Conservation (phyloP, 1,139 yeast species). For the Taiozyma sp. region DNA sequence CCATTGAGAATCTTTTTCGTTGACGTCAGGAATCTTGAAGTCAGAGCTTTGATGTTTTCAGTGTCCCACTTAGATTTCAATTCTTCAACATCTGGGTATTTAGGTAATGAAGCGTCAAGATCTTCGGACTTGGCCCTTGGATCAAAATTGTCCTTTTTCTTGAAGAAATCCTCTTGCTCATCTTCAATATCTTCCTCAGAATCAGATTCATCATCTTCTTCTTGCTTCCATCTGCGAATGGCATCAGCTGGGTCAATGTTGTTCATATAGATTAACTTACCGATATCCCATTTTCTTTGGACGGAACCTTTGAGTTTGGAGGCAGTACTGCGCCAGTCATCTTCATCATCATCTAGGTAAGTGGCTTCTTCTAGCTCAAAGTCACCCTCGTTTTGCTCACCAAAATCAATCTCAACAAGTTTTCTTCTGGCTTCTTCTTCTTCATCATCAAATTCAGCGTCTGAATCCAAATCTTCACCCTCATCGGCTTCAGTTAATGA, state of each 20-base stretch:
- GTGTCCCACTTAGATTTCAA: conserved; percentile 53
- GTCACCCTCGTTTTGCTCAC: conserved; percentile 37
- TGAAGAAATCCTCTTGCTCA: conserved; percentile 67
- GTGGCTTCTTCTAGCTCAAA: conserved; percentile 34
- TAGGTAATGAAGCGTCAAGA: conserved; percentile 31
- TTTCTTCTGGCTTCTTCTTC: conserved; percentile 32
- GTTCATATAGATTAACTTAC: conserved; percentile 73
- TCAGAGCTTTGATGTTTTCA: conserved; percentile 42
- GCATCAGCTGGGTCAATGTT: conserved; percentile 75
- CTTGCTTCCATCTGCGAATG: conserved; percentile 67
- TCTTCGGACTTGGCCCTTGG: conserved; percentile 18
- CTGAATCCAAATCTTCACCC: conserved; percentile 40
- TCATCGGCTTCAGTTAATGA: conserved; percentile 49
- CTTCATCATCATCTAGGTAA: conserved; percentile 44
- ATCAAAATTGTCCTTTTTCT: conserved; percentile 36
- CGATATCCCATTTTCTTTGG: conserved; percentile 69
- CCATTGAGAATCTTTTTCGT: conserved; percentile 44
- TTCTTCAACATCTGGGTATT: conserved; percentile 44
- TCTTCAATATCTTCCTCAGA: conserved; percentile 49
- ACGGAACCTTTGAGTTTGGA: conserved; percentile 38
- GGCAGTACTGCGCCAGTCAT: conserved; percentile 46
- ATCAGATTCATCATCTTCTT: conserved; percentile 37
- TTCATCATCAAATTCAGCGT: conserved; percentile 31
- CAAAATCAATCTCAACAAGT: conserved; percentile 49
- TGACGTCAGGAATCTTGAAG: conserved; percentile 63